Conservation (phyloP, 2,329 filamentous ascomycete species). For the Macroventuria anomochaeta region DNA sequence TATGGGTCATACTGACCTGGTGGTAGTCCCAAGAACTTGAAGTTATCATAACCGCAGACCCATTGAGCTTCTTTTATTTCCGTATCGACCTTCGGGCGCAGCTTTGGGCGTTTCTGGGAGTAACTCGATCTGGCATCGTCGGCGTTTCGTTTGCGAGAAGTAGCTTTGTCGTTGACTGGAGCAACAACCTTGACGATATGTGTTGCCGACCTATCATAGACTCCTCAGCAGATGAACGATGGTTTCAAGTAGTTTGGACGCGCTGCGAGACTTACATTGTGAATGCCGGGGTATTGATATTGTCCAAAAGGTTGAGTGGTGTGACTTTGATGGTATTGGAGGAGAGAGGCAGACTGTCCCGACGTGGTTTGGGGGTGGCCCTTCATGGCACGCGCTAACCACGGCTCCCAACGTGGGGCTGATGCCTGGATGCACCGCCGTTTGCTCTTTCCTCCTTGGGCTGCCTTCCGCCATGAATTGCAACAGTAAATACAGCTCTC, state of each 20-base stretch:
- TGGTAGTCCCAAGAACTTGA: constrained; percentile 32
- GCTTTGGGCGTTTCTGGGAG: constrained; percentile 17
- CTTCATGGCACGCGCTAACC: neutral
- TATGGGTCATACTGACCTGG: constrained; percentile 20
- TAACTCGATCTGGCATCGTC: neutral
- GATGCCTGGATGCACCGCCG: neutral
- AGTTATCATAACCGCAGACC: constrained; percentile 9
- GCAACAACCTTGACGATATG: constrained; percentile 1
- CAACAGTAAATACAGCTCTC: neutral
- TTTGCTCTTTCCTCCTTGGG: constrained; percentile 1
- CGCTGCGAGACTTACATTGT: constrained; percentile 8
- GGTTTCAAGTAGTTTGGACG: neutral
- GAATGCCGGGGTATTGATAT: neutral
- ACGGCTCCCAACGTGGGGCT: neutral
- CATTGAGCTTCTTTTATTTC: neutral
- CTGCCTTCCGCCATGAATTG: neutral
- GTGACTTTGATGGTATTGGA: neutral
- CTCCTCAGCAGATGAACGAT: constrained; percentile 1
- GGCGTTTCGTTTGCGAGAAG: constrained; percentile 3
- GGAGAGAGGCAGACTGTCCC: neutral
- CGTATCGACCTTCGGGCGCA: neutral
- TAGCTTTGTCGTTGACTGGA: neutral
- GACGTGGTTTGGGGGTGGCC: neutral
- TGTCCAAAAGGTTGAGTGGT: neutral
- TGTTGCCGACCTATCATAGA: constrained; percentile 10